Percentiles rank a stretch among this genome's conserved stretches.
Conservation (phyloP, 306 rosid species). For the Trifolium repens region DNA sequence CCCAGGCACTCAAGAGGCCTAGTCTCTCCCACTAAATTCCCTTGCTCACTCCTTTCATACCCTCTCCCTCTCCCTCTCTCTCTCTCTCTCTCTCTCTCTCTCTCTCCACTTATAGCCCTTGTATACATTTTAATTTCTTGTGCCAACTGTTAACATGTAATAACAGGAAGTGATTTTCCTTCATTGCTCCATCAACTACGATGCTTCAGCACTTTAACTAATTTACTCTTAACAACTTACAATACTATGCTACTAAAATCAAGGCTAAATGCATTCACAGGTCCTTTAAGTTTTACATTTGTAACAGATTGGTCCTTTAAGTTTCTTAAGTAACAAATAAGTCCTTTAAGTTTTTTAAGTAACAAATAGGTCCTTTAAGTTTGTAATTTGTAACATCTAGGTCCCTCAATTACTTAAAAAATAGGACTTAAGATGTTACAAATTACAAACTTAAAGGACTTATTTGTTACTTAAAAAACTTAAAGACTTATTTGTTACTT, state of each 20-base stretch:
- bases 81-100: not conserved
- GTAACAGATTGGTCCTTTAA: too few relatives aligned
- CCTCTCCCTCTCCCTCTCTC: not conserved
- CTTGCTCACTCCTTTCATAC: not conserved
- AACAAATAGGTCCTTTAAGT: too few relatives aligned
- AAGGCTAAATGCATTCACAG: too few relatives aligned
- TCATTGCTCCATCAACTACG: slow-evolving; percentile 12
- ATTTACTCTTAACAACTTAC: not conserved
- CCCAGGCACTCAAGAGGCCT: slow-evolving; percentile 1
- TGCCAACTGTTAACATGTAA: slow-evolving; percentile 15
- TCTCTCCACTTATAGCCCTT: not conserved
- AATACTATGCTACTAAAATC: not conserved
- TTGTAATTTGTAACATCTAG: too few relatives aligned
- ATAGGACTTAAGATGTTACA: too few relatives aligned
- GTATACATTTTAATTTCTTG: not conserved
- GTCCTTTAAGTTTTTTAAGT: too few relatives aligned
- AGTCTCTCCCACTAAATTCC: not conserved
- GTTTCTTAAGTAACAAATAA: too few relatives aligned
- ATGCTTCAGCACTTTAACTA: not conserved
- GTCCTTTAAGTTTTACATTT: too few relatives aligned
- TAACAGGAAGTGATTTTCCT: slow-evolving; percentile 4
- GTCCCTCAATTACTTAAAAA: too few relatives aligned
- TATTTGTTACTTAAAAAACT: too few relatives aligned
- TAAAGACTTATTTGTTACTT: too few relatives aligned
- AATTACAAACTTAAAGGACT: too few relatives aligned